Evolutionary conservation across 768 basidiomycete species (phyloP).

Genomic region (Kwoniella dendrophila): DNA sequence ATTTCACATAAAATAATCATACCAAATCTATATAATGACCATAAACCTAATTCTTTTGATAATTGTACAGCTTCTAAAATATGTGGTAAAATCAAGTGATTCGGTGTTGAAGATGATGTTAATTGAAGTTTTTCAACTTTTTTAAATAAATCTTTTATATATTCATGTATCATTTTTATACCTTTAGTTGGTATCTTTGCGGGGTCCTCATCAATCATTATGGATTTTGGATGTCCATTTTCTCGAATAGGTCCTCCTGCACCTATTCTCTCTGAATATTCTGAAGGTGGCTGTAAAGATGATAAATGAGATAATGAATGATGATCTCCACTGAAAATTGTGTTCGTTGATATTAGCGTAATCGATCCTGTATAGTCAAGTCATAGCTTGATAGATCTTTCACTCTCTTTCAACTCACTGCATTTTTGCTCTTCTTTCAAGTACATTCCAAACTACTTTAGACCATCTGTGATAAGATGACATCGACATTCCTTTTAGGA

Average conservation of each 20-base stretch:
- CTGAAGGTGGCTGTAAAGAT: slow-evolving; percentile 20
- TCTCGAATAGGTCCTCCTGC: slow-evolving; percentile 35
- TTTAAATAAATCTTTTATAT: slow-evolving; percentile 17
- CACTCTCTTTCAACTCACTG: too few relatives aligned
- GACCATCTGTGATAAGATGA: slow-evolving; percentile 45
- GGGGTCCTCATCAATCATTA: not conserved
- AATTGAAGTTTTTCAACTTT: slow-evolving; percentile 24
- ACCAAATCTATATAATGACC: slow-evolving; percentile 38
- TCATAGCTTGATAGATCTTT: too few relatives aligned
- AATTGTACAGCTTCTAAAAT: slow-evolving; percentile 37
- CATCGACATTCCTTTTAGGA: slow-evolving; percentile 31
- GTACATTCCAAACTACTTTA: slow-evolving; percentile 38
- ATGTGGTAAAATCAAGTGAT: slow-evolving; percentile 40
- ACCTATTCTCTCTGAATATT: slow-evolving; percentile 21
- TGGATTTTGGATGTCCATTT: slow-evolving; percentile 12
- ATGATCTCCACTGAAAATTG: slow-evolving; percentile 30
- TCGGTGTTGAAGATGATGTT: slow-evolving; percentile 24
- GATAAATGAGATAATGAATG: slow-evolving; percentile 15
- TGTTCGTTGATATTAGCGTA: too few relatives aligned
- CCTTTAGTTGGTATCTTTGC: not conserved
- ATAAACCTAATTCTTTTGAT: slow-evolving; percentile 32
- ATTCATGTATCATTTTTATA: slow-evolving; percentile 18
- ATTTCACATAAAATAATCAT: slow-evolving; percentile 39
- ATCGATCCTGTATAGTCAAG: too few relatives aligned
- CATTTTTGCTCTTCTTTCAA: slow-evolving; percentile 35